Conservation (phyloP, 2,329 filamentous ascomycete genomes). For the Coniochaeta pulveracea region DNA sequence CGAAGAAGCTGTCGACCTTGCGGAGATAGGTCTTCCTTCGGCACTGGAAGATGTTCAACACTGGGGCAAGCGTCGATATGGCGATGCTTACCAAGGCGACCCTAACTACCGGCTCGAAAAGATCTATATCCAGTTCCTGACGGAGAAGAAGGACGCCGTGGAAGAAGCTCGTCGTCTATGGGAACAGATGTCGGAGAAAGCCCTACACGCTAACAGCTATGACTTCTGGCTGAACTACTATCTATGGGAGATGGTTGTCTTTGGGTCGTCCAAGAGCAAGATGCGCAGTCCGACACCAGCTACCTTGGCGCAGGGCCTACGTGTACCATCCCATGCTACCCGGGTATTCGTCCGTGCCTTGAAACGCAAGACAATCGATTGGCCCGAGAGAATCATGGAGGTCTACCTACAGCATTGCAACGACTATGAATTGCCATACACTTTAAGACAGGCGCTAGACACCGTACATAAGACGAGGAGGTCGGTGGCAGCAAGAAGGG, state of each 20-base stretch:
- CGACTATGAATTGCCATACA: slow-evolving; percentile 73
- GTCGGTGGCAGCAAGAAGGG: slow-evolving; percentile 49
- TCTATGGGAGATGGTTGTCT: slow-evolving; percentile 73
- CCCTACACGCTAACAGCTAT: slow-evolving; percentile 62
- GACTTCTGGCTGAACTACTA: slow-evolving; percentile 95
- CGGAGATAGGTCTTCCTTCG: slow-evolving; percentile 77
- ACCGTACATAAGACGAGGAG: slow-evolving; percentile 59
- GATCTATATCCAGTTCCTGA: slow-evolving; percentile 85
- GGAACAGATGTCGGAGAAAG: slow-evolving; percentile 54
- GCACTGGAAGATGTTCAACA: slow-evolving; percentile 79
- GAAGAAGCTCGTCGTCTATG: slow-evolving; percentile 70
- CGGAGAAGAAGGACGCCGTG: slow-evolving; percentile 68
- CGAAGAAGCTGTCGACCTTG: slow-evolving; percentile 78
- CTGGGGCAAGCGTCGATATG: slow-evolving; percentile 65
- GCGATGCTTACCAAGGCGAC: slow-evolving; percentile 70
- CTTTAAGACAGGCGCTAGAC: slow-evolving; percentile 63
- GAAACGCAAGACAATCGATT: slow-evolving; percentile 52
- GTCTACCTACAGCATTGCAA: slow-evolving; percentile 74
- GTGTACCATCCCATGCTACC: slow-evolving; percentile 64
- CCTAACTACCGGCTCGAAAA: slow-evolving; percentile 80
- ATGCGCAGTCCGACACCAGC: slow-evolving; percentile 40
- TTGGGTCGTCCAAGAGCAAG: slow-evolving; percentile 34
- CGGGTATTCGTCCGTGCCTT: slow-evolving; percentile 64
- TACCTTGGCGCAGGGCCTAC: slow-evolving; percentile 32
- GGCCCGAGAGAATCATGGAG: slow-evolving; percentile 65